Base-by-base conservation (phyloP, 306 rosid species). In the Malus sieversii region DNA sequence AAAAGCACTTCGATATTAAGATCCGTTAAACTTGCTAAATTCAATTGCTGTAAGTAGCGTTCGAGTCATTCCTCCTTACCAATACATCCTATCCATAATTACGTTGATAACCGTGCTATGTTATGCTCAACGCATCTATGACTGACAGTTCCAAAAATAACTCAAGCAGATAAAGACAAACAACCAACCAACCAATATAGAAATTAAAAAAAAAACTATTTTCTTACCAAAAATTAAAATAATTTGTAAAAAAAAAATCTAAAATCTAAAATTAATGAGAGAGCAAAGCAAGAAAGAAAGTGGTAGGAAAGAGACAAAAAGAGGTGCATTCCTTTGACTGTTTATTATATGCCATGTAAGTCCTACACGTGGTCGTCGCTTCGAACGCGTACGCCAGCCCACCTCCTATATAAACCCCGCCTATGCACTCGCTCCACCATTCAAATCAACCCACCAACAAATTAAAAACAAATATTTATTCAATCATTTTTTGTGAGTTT, bases 331-430 rank as follows among this genome's bases (percentile, higher is more conserved):
- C 20, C 13, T 44, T 73, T 73, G 68, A 73, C 77, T 14, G 14
- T 25, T 40, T 59, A 48, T 48, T 48, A 15, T 48, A 58, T 40
- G 57, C 44, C 1, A 2, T 19, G 40, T 4, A 25, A 42, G 4
- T 73, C 7, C 7, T 5, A 25, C 77, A 60, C 69, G 77, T 73
- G 68, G n/a, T 68, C 4, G 10, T 48, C 55, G 55, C 66, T 38
- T 66, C 19, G 6, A 9, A 57, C 23, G 30, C 59, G 27, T 10
- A 6, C 15, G 0, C 42, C 30, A 13, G 19, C 29, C 19, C n/a
- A 10, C 57, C 0, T 40, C 53, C 57, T 80, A 80, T 80, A 75
- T 68, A 80, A 53, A 61, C 27, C 48, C 16, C 14, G 46, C 76
- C 79, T 22, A 9, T 20, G 3, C 66, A 30, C 58, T 66, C 71